Conservation (phyloP, 169 alveolate genomes). For the Amoebophrya sp. region DNA sequence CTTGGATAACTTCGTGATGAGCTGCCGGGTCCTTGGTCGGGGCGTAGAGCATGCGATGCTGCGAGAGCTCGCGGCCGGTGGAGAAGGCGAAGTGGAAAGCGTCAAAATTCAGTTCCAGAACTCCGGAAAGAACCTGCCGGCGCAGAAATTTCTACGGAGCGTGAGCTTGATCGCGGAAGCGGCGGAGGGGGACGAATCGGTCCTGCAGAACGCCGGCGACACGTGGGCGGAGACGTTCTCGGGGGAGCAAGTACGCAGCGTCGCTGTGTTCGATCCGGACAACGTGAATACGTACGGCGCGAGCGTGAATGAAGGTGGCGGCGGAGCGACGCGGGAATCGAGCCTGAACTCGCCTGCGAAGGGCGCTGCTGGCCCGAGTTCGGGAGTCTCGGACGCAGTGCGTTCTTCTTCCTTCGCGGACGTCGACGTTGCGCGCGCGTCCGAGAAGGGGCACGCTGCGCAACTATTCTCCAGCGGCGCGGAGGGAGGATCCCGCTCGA, state of each 20-base stretch:
- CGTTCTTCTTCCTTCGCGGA: too few relatives aligned
- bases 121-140: not conserved
- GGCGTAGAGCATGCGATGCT: not conserved
- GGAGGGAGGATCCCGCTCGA: too few relatives aligned
- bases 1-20: not conserved
- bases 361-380: too few relatives aligned
- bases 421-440: too few relatives aligned
- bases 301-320: not conserved
- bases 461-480: too few relatives aligned
- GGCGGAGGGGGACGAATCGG: too few relatives aligned
- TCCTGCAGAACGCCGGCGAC: too few relatives aligned
- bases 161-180: not conserved
- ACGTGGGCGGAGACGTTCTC: not conserved
- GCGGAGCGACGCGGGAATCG: too few relatives aligned
- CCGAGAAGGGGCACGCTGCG: too few relatives aligned
- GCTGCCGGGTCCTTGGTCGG: not conserved
- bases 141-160: not conserved
- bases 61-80: not conserved
- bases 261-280: not conserved
- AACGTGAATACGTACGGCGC: conserved; percentile 2
- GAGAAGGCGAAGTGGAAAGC: not conserved
- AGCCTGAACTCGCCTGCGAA: too few relatives aligned
- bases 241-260: not conserved
- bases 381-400: too few relatives aligned
- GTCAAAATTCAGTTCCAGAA: not conserved